Base-by-base conservation (phyloP, 192 early-diverging fungal species). In the Backusella psychrophila region DNA sequence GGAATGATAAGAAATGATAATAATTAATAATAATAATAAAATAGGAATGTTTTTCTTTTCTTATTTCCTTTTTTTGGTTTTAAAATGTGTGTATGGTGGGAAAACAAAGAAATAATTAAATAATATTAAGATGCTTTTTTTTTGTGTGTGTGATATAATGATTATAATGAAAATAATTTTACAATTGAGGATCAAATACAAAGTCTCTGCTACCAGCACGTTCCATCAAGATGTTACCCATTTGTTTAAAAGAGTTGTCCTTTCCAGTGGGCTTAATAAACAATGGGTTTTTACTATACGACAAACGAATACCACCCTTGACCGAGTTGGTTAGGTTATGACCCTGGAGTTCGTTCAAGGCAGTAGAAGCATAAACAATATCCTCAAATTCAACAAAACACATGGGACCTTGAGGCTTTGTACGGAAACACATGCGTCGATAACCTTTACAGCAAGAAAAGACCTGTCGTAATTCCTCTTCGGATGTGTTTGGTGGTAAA, bases 341-440 rank as follows among this genome's bases (percentile, higher is more conserved):
- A 71, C 96, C 97, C 71, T 96, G 93, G 14, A 96, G 88, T 66
- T 97, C 93, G 74, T 85, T 87, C 81, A 99, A 87, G 6, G 96
- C 96, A 70, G 93, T 92, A 26, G 96, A 96, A 29, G 97, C 97
- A 84, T 88, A 96, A 41, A 89, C 86, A 42, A 99, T 93, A 85
- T 93, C 93, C 75, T 97, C 97, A 92, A 99, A 99, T 90, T 99
- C 97, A 66, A 99, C 96, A 94, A 99, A 99, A 84, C 96, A 97
- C 95, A 99, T 99, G 29, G 97, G 97, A 0, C 97, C 97, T 79
- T 96, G 95, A 29, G 94, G 90, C 77, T 97, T 93, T 49, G 87
- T 87, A 49, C 92, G 88, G 89, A 94, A 99, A 69, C 90, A 94
- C 86, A 99, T 86, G 44, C 97, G 90, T 75, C 93, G 92, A 90